Evolutionary conservation across 2,329 filamentous ascomycete species (phyloP).

Genomic region (Plectosphaerella plurivora): DNA sequence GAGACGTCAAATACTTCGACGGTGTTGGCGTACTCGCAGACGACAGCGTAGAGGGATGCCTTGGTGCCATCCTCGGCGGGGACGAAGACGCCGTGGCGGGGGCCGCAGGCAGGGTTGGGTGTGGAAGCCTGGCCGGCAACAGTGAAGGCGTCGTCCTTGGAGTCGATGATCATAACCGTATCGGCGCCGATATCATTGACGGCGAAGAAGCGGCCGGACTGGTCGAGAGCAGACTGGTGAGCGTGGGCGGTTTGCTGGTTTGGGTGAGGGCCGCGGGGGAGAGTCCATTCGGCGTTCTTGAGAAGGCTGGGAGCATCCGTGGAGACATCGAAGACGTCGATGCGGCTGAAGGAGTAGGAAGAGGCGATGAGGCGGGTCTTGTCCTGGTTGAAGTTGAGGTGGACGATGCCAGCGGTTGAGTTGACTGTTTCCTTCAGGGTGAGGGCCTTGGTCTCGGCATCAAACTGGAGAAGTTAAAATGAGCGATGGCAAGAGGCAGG

Average conservation of each 20-base stretch:
- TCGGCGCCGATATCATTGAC: conserved; percentile 47
- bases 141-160: conserved; percentile 31
- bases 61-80: conserved; percentile 18
- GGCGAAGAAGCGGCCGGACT: conserved; percentile 43
- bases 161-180: conserved; percentile 40
- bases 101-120: conserved; percentile 35
- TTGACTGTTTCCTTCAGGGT: conserved; percentile 16
- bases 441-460: conserved; percentile 24
- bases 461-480: conserved; percentile 17
- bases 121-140: conserved; percentile 28
- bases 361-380: conserved; percentile 39
- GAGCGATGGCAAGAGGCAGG: not conserved
- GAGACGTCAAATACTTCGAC: conserved; percentile 36
- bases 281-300: conserved; percentile 30
- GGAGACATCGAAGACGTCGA: conserved; percentile 42
- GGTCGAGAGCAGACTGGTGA: conserved; percentile 44
- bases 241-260: conserved; percentile 30
- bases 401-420: conserved; percentile 39
- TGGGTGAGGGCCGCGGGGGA: conserved; percentile 25
- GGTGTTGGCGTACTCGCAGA: conserved; percentile 41
- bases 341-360: conserved; percentile 31
- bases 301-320: conserved; percentile 29
- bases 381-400: conserved; percentile 40
- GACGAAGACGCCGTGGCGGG: conserved; percentile 47
- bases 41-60: conserved; percentile 41